Conservation (phyloP, 352 stramenopile genomes). For the Pythium myriotylum region DNA sequence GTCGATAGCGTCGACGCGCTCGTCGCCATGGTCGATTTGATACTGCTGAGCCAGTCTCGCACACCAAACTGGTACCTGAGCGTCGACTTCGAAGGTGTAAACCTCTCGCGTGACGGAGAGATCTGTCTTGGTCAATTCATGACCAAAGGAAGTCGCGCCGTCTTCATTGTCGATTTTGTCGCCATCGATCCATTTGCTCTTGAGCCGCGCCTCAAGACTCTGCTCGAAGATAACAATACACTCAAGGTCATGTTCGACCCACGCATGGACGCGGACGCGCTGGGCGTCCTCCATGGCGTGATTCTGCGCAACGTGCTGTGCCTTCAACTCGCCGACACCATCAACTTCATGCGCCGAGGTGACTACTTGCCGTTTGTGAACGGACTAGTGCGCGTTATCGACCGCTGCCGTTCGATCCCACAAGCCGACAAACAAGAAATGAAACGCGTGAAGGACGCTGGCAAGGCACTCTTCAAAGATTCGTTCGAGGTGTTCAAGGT, state of each 20-base stretch:
- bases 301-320: background rate
- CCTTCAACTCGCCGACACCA: background rate
- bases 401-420: background rate
- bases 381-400: too few species aligned
- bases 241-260: slow-evolving; percentile 4
- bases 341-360: background rate
- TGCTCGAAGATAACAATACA: background rate
- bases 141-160: background rate
- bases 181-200: background rate
- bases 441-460: background rate
- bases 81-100: slow-evolving; percentile 2
- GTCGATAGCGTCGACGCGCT: background rate
- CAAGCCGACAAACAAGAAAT: background rate
- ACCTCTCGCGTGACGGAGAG: background rate
- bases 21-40: background rate
- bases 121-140: slow-evolving; percentile 2
- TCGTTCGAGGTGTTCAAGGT: background rate
- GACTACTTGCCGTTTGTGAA: too few species aligned
- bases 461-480: background rate
- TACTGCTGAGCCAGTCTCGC: background rate
- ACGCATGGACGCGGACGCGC: background rate
- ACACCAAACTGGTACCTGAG: slow-evolving; percentile 1
- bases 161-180: slow-evolving; percentile 3
- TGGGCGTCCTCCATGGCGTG: background rate
- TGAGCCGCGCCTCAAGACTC: background rate